Percentiles rank a stretch among this genome's conserved stretches.
phyloP scores from a whole-genome alignment of 78 protist genomes.

The Dictyostelium firmibasis region DNA sequence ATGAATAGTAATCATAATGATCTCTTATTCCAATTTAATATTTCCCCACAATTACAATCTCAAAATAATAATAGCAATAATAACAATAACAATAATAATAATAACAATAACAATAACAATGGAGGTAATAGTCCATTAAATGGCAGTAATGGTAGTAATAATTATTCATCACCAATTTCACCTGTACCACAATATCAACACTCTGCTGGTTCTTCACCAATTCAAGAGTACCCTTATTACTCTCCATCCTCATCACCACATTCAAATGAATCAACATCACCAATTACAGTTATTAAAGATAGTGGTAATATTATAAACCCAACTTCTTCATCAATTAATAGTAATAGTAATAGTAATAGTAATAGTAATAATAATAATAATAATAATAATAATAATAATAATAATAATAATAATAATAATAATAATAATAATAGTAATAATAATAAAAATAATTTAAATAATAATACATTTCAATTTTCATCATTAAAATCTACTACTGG shows the following conservation, averaged over 20 bases:
- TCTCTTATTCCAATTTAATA: constrained; percentile 1
- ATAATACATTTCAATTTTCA: neutral
- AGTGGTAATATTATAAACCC: neutral
- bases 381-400: too few relatives aligned
- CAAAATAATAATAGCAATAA: neutral
- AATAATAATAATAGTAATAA: too few relatives aligned
- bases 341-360: neutral
- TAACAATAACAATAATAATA: neutral
- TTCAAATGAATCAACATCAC: neutral
- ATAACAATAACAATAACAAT: neutral
- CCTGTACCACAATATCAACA: constrained; percentile 11
- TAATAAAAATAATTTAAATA: neutral
- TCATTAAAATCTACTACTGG: neutral
- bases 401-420: too few relatives aligned
- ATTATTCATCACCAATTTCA: neutral
- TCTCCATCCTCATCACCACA: neutral
- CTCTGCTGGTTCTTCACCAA: constrained; percentile 24
- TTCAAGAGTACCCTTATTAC: neutral
- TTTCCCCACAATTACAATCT: neutral
- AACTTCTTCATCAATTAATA: neutral
- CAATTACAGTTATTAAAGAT: neutral
- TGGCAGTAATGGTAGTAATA: constrained; percentile 1
- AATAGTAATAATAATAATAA: too few relatives aligned
- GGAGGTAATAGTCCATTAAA: neutral
- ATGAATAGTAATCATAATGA: neutral